Evolutionary conservation across 768 basidiomycete species (phyloP).

Genomic region (Macrolepiota fuliginosa): DNA sequence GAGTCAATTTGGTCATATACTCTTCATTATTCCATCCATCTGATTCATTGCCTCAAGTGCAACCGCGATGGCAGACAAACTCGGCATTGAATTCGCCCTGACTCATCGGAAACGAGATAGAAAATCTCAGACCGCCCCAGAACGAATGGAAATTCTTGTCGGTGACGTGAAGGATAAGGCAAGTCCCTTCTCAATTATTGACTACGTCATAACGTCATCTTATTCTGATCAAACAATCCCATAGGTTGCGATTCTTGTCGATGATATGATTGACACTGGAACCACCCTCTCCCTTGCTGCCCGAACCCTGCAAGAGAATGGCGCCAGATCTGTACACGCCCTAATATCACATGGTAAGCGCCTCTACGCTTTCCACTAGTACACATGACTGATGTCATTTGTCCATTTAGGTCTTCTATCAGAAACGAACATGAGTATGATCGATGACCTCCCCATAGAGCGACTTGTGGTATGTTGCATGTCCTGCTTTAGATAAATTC

Average conservation of each 20-base stretch:
- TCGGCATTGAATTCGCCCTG: conserved; percentile 92
- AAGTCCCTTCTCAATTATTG: conserved; percentile 6
- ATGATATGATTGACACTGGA: conserved; percentile 99
- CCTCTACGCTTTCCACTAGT: conserved; percentile 13
- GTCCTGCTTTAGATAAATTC: conserved; percentile 9
- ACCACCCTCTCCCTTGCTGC: conserved; percentile 84
- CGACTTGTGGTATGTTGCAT: conserved; percentile 70
- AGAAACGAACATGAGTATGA: conserved; percentile 63
- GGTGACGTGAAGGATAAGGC: conserved; percentile 93
- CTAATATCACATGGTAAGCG: conserved; percentile 85
- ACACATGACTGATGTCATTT: conserved; percentile 9
- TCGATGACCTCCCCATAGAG: conserved; percentile 74
- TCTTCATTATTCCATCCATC: conserved; percentile 10
- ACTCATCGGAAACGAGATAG: conserved; percentile 89
- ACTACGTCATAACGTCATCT: conserved; percentile 5
- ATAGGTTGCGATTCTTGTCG: conserved; percentile 90
- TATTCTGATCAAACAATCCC: conserved; percentile 3
- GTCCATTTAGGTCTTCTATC: conserved; percentile 66
- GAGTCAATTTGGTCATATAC: conserved; percentile 25
- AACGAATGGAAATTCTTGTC: conserved; percentile 90
- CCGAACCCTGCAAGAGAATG: conserved; percentile 83
- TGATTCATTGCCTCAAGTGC: conserved; percentile 48
- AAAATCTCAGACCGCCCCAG: conserved; percentile 61
- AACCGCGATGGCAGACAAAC: conserved; percentile 93
- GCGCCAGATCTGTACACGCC: conserved; percentile 83